Conservation (phyloP, 768 basidiomycete species). For the Boletus coccyginus region DNA sequence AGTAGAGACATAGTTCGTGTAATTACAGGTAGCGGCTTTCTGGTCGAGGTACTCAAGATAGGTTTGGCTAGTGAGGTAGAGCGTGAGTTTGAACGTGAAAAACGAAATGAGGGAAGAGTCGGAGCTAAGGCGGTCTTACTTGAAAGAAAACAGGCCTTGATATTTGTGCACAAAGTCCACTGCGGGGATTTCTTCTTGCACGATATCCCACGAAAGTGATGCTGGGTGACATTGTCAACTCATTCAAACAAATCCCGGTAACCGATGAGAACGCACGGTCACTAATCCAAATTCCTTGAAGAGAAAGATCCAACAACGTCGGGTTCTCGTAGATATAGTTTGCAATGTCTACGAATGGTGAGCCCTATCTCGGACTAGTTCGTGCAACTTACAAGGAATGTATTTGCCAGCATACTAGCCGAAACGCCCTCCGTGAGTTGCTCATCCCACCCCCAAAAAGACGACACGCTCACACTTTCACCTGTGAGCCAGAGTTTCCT, state of each 20-base stretch:
- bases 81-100: neutral
- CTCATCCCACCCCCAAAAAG: neutral
- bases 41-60: slow-evolving; percentile 59
- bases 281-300: slow-evolving; percentile 70
- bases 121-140: slow-evolving; percentile 42
- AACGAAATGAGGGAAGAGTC: neutral
- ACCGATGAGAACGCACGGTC: slow-evolving; percentile 51
- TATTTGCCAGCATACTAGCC: slow-evolving; percentile 72
- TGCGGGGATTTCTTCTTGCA: slow-evolving; percentile 68
- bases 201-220: slow-evolving; percentile 57
- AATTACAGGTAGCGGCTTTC: slow-evolving; percentile 54
- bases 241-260: neutral
- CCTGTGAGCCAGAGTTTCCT: slow-evolving; percentile 71
- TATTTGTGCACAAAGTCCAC: slow-evolving; percentile 75
- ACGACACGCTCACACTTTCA: slow-evolving; percentile 58
- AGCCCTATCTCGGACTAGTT: neutral
- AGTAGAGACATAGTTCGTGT: slow-evolving; percentile 57
- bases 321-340: slow-evolving; percentile 69
- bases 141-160: slow-evolving; percentile 65
- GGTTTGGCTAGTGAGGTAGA: slow-evolving; percentile 44
- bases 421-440: neutral
- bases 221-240: slow-evolving; percentile 34
- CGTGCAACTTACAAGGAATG: slow-evolving; percentile 45
- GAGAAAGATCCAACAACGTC: slow-evolving; percentile 46
- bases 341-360: slow-evolving; percentile 54